Base-by-base conservation (phyloP, 441 rosid genomes). In the Populus hybrid region DNA sequence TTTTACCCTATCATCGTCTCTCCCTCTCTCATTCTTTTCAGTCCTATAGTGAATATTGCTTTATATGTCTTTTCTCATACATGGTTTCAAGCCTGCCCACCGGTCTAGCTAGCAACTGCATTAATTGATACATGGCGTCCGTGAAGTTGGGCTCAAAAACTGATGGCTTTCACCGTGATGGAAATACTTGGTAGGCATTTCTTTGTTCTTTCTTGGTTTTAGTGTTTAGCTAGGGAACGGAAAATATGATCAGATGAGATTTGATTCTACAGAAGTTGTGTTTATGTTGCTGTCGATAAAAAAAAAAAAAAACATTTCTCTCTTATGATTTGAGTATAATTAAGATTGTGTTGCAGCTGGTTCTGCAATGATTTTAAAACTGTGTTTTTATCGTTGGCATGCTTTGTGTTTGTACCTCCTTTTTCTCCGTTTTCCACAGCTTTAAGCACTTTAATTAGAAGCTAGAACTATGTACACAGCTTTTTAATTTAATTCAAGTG, bases 121-220 rank as follows among this genome's bases (percentile, higher is more conserved):
- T 18, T 40, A 11, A 59, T 74, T 46, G 34, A 67, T 59, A 75
- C 82, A 94, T 96, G 98, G 98, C 98, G 66, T 85, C 86, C 90
- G 78, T 90, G 96, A 93, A 83, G 88, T 82, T 96, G 70, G 99
- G 98, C 79, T 96, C 99, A 35, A 96, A 96, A 89, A 86, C 97
- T 74, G 97, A 96, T 26, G 89, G 83, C 42, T 94, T 96, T 85
- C 93, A 80, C 82, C 91, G 83, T 23, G 93, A 88, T 30, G 96
- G 94, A 76, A 86, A 87, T 40, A 81, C 89, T 66, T 94, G 99
- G 99, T 96, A 12, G 57, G 79, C 65, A 8, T 6, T 77, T n/a
- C 4, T 34, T 24, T 34, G 6, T 1, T 14, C 5, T 30, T 36
- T 71, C 26, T 68, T n/a, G 34, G 20, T n/a, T 70, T 16, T 26